Conservation (phyloP, 495 filamentous ascomycete genomes). For the Usnea hakonensis region DNA sequence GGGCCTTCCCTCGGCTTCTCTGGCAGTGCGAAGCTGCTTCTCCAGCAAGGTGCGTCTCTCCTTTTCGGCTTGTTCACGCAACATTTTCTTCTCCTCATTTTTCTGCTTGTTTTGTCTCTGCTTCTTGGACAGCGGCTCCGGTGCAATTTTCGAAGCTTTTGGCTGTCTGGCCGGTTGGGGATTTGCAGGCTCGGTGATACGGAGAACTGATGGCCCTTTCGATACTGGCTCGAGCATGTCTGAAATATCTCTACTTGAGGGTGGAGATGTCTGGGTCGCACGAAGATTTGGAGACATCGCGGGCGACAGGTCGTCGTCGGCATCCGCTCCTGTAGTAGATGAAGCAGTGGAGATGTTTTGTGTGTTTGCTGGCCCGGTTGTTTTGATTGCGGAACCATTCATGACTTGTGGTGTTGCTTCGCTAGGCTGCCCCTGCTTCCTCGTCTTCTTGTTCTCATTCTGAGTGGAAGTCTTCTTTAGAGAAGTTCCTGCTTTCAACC, state of each 20-base stretch:
- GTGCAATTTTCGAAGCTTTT: constrained; percentile 56
- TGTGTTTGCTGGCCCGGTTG: constrained; percentile 41
- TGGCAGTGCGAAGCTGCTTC: constrained; percentile 70
- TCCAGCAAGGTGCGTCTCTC: constrained; percentile 63
- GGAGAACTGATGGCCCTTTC: constrained; percentile 64
- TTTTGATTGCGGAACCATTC: constrained; percentile 20
- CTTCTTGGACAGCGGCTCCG: constrained; percentile 73
- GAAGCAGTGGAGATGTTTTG: constrained; percentile 43
- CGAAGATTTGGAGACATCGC: constrained; percentile 51
- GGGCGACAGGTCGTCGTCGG: constrained; percentile 71
- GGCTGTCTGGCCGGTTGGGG: constrained; percentile 39
- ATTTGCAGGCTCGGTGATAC: constrained; percentile 58
- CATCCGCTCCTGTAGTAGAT: constrained; percentile 71
- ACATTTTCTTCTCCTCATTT: constrained; percentile 62
- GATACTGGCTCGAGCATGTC: constrained; percentile 79
- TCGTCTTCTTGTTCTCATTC: constrained; percentile 54
- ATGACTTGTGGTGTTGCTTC: constrained; percentile 12
- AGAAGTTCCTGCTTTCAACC: constrained; percentile 55
- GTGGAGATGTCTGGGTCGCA: constrained; percentile 37
- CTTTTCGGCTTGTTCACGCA: constrained; percentile 66
- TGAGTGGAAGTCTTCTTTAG: constrained; percentile 33
- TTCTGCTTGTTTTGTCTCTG: constrained; percentile 80
- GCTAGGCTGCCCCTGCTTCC: constrained; percentile 33
- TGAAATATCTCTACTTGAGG: constrained; percentile 54
- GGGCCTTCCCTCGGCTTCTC: constrained; percentile 67